Conservation (phyloP, 257 asterid species). For the Fraxinus cuspidata region DNA sequence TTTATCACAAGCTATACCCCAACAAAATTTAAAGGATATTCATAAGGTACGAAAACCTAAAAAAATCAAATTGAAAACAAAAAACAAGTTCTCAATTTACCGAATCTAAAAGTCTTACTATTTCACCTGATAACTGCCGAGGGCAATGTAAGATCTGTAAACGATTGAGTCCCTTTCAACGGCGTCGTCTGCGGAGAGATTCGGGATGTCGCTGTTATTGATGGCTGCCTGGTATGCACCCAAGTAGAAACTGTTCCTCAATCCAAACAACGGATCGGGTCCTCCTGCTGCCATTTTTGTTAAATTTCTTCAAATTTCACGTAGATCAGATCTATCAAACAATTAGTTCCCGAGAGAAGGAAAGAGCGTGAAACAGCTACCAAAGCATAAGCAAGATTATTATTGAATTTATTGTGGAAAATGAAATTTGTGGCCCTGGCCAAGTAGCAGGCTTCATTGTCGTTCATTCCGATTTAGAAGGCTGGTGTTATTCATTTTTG, state of each 20-base stretch:
- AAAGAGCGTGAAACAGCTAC: neutral
- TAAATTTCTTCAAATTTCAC: neutral
- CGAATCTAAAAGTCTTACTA: conserved; percentile 1
- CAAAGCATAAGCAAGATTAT: too few species aligned
- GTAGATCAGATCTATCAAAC: conserved; percentile 35
- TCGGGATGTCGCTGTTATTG: conserved; percentile 87
- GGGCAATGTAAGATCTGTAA: conserved; percentile 87
- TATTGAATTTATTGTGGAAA: too few species aligned
- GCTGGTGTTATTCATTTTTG: neutral
- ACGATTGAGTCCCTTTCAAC: conserved; percentile 82
- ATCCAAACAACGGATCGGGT: conserved; percentile 85
- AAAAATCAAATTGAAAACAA: conserved; percentile 3
- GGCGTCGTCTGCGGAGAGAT: conserved; percentile 76
- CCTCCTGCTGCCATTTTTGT: conserved; percentile 50
- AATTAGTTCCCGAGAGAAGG: neutral
- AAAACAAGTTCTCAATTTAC: conserved; percentile 17
- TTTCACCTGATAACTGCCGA: conserved; percentile 78
- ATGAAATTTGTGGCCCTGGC: too few species aligned
- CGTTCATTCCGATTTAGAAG: neutral
- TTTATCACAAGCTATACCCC: conserved; percentile 70
- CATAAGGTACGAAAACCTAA: neutral
- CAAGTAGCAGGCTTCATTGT: too few species aligned
- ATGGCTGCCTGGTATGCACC: conserved; percentile 99
- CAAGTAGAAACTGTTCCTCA: conserved; percentile 83
- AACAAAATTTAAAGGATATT: neutral